Evolutionary conservation across 805 yeast genomes (phyloP).

Genomic region (Crinitomyces ghanaensis): DNA sequence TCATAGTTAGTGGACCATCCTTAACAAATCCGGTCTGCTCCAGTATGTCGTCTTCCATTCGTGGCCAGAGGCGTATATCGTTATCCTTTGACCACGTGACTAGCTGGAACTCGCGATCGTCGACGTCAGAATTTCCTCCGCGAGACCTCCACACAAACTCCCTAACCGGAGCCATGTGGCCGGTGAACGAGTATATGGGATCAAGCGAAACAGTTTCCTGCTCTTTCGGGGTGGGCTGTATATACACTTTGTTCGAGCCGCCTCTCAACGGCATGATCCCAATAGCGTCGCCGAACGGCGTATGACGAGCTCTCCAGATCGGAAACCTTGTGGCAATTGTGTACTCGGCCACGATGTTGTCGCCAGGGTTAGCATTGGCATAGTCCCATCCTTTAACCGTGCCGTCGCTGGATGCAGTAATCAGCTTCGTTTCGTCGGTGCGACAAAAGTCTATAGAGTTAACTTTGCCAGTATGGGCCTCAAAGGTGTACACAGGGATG

Average conservation of each 20-base stretch:
- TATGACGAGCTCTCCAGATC: constrained; percentile 73
- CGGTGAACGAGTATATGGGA: constrained; percentile 54
- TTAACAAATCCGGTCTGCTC: constrained; percentile 34
- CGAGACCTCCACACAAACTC: constrained; percentile 83
- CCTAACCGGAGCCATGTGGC: constrained; percentile 74
- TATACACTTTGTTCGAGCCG: constrained; percentile 54
- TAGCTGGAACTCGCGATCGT: constrained; percentile 76
- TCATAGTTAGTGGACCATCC: constrained; percentile 28
- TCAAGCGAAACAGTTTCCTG: constrained; percentile 30
- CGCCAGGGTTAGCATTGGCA: constrained; percentile 32
- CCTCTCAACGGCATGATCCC: constrained; percentile 87
- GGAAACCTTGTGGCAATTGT: constrained; percentile 70
- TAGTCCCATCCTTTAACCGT: constrained; percentile 76
- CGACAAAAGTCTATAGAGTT: constrained; percentile 82
- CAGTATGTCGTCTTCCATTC: constrained; percentile 37
- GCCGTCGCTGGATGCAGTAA: constrained; percentile 80
- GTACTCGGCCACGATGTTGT: too few species aligned
- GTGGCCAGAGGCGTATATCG: constrained; percentile 78
- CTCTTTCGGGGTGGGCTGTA: constrained; percentile 36
- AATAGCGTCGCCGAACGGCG: constrained; percentile 84
- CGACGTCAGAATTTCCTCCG: constrained; percentile 34
- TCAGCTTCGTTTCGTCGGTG: constrained; percentile 43
- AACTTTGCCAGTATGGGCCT: constrained; percentile 76
- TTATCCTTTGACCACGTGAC: constrained; percentile 92
- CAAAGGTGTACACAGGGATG: constrained; percentile 51